Conservation (phyloP, 805 yeast species). For the Pichia exigua region DNA sequence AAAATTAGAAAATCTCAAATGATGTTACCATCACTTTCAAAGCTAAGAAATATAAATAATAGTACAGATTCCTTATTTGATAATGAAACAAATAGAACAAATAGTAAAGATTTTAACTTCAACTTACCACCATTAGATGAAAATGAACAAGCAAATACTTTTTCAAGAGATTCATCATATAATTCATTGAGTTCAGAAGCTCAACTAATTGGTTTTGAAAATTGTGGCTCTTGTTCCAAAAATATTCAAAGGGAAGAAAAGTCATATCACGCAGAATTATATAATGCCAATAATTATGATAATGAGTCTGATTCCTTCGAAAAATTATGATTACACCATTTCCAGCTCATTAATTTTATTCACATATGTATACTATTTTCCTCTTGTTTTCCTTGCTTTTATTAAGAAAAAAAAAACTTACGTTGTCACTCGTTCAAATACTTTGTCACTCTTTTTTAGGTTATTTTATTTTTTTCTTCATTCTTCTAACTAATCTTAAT, state of each 20-base stretch:
- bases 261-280: constrained; percentile 9
- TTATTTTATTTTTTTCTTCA: neutral
- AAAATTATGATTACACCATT: neutral
- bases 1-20: constrained; percentile 32
- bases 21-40: constrained; percentile 5
- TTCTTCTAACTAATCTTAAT: neutral
- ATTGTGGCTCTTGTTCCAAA: constrained; percentile 5
- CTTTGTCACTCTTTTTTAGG: neutral
- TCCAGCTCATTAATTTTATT: neutral
- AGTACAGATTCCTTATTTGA: constrained; percentile 3
- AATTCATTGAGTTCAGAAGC: constrained; percentile 9
- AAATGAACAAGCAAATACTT: neutral
- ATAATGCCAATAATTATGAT: neutral
- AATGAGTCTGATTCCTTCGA: neutral
- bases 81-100: neutral
- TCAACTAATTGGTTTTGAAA: constrained; percentile 10
- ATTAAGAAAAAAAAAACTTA: neutral
- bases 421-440: neutral
- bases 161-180: constrained; percentile 9
- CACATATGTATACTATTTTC: neutral
- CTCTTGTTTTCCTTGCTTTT: neutral
- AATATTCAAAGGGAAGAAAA: constrained; percentile 5
- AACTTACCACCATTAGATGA: constrained; percentile 6
- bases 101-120: neutral
- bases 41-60: constrained; percentile 1